These are phyloP conservation scores for Eimeria falciformis DNA, from an alignment of 169 alveolate genomes.

Conservation along the genomic window DNA sequence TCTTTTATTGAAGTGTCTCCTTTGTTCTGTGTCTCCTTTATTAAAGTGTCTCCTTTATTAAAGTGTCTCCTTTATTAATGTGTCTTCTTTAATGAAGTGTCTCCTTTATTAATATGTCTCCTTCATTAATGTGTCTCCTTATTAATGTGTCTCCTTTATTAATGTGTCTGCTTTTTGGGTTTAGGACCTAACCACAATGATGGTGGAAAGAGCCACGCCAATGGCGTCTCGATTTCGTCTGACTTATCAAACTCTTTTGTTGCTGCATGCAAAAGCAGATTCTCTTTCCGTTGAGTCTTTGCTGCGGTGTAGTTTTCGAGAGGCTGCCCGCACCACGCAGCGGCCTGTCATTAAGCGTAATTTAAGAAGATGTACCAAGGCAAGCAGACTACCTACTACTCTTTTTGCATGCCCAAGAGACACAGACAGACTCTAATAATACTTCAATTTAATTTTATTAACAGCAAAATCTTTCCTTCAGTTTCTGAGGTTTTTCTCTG, in stretches of 20 bases:
- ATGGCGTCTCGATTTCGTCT: constrained; percentile 94
- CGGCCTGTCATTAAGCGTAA: constrained; percentile 37
- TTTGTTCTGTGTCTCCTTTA: too few relatives aligned
- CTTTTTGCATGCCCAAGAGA: too few relatives aligned
- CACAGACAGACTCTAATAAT: too few relatives aligned
- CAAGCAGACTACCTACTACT: not conserved
- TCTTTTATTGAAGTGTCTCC: too few relatives aligned
- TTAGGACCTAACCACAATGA: constrained; percentile 91
- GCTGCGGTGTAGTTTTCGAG: constrained; percentile 91
- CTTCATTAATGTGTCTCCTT: not conserved
- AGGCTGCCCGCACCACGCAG: constrained; percentile 76
- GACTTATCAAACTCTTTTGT: constrained; percentile 93
- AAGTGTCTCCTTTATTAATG: not conserved
- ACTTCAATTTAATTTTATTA: too few relatives aligned
- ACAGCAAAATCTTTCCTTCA: too few relatives aligned
- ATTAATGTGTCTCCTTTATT: not conserved
- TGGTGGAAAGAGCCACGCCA: constrained; percentile 90
- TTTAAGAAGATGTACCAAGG: not conserved
- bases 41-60: too few relatives aligned
- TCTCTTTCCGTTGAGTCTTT: constrained; percentile 88
- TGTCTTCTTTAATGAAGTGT: not conserved
- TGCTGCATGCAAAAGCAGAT: constrained; percentile 86
- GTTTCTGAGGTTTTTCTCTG: too few relatives aligned
- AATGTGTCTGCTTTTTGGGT: not conserved
- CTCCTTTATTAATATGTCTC: not conserved